A percentile compares a stretch with the other conserved stretches of the same genome.
These are phyloP conservation scores for Naganishia liquefaciens DNA, from an alignment of 1,284 basidiomycete species.

Conservation along the genomic window DNA sequence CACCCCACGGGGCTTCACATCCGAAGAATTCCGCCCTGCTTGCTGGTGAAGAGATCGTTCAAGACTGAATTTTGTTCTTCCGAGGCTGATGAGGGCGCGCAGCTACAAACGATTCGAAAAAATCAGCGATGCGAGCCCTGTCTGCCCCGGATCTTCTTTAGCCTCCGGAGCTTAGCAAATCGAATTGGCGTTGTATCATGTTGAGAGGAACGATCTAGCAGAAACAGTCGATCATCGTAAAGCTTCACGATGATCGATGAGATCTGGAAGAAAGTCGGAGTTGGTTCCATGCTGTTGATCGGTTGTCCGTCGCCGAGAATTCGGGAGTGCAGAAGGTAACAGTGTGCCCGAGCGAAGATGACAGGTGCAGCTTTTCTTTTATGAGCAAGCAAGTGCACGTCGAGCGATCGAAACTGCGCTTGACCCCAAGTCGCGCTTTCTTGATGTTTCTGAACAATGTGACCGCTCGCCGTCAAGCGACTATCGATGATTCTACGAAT, in stretches of 20 bases:
- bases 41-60: slow-evolving; percentile 29
- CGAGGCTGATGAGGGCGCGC: slow-evolving; percentile 27
- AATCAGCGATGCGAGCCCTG: slow-evolving; percentile 28
- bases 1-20: slow-evolving; percentile 22
- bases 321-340: background rate
- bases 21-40: slow-evolving; percentile 13
- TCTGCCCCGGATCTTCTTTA: slow-evolving; percentile 21
- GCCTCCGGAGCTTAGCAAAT: background rate
- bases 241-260: background rate
- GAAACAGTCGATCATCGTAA: slow-evolving; percentile 5
- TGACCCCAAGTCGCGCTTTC: background rate
- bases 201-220: slow-evolving; percentile 15
- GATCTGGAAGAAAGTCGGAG: slow-evolving; percentile 12
- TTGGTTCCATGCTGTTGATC: background rate
- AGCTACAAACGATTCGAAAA: slow-evolving; percentile 21
- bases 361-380: no score
- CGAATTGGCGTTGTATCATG: background rate
- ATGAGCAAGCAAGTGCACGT: no score
- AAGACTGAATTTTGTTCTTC: slow-evolving; percentile 3
- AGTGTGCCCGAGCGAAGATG: no score
- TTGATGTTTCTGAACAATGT: no score
- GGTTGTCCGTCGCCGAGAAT: no score
- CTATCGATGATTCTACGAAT: no score
- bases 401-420: slow-evolving; percentile 3
- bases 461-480: no score